Evolutionary conservation across 2,329 filamentous ascomycete genomes (phyloP).

Genomic region (Microascus cirrosus): DNA sequence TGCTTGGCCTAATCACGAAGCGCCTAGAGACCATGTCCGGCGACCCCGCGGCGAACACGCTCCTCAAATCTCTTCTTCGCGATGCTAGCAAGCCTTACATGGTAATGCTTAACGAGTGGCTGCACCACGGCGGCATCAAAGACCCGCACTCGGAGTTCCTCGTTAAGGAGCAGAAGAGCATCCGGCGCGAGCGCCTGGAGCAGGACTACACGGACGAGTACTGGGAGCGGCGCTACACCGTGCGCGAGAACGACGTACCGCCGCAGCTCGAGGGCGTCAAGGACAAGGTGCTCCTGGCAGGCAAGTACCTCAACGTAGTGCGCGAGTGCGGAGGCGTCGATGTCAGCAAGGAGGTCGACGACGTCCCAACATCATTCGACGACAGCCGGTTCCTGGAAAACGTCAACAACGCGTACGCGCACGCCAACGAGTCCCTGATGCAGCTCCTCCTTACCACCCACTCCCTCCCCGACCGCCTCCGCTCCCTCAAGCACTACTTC

Average conservation of each 20-base stretch:
- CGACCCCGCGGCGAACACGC: slow-evolving; percentile 72
- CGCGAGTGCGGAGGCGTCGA: slow-evolving; percentile 94
- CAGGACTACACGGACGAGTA: slow-evolving; percentile 98
- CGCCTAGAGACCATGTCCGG: slow-evolving; percentile 84
- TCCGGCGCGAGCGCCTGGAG: slow-evolving; percentile 79
- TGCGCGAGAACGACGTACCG: slow-evolving; percentile 82
- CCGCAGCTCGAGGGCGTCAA: slow-evolving; percentile 85
- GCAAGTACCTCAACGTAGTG: slow-evolving; percentile 96
- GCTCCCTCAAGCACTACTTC: slow-evolving; percentile 96
- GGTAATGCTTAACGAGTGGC: slow-evolving; percentile 97
- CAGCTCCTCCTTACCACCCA: slow-evolving; percentile 87
- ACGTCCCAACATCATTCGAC: slow-evolving; percentile 87
- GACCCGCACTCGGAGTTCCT: slow-evolving; percentile 92
- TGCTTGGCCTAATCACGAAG: slow-evolving; percentile 78
- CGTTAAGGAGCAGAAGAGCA: slow-evolving; percentile 92
- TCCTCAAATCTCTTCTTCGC: slow-evolving; percentile 71
- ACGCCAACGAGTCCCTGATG: slow-evolving; percentile 89
- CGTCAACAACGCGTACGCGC: slow-evolving; percentile 87
- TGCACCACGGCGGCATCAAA: slow-evolving; percentile 90
- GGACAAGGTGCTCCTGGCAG: slow-evolving; percentile 87
- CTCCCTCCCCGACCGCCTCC: slow-evolving; percentile 72
- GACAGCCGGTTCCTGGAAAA: slow-evolving; percentile 90
- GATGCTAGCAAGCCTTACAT: slow-evolving; percentile 93
- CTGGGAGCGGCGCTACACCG: slow-evolving; percentile 95
- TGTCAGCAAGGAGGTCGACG: slow-evolving; percentile 74